Conservation (phyloP, 371 early-diverging fungal genomes). For the Mortierella sp. region DNA sequence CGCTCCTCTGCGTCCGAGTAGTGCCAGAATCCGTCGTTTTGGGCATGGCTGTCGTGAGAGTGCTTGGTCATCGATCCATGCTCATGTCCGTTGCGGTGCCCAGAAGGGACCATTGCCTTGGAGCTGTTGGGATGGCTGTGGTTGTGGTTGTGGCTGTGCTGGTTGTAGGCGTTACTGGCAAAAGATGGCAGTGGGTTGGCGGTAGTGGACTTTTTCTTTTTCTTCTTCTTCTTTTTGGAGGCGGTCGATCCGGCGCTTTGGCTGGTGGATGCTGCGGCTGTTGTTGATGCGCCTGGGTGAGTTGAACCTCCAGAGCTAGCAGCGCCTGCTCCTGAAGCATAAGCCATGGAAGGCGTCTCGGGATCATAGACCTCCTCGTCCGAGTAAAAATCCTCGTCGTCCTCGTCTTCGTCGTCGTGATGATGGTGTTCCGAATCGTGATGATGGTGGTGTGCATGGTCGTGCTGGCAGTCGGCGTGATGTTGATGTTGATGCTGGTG, state of each 20-base stretch:
- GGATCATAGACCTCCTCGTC: conserved; percentile 63
- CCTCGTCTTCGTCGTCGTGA: conserved; percentile 56
- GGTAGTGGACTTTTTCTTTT: conserved; percentile 60
- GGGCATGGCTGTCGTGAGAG: conserved; percentile 41
- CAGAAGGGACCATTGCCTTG: conserved; percentile 30
- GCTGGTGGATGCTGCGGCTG: conserved; percentile 17
- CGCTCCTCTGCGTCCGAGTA: conserved; percentile 85
- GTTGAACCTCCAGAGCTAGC: conserved; percentile 17
- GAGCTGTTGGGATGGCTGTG: conserved; percentile 30
- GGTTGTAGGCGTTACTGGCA: conserved; percentile 9
- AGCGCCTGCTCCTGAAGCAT: conserved; percentile 27
- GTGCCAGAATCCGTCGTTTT: conserved; percentile 79
- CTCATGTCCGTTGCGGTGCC: conserved; percentile 48
- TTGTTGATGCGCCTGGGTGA: conserved; percentile 20
- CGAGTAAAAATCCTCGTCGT: conserved; percentile 59
- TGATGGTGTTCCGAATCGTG: conserved; percentile 37
- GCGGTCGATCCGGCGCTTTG: conserved; percentile 28
- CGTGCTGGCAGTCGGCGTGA: conserved; percentile 46
- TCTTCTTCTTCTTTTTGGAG: conserved; percentile 65
- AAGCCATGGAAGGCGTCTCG: conserved; percentile 43
- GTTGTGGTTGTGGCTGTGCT: conserved; percentile 22
- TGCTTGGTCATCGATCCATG: conserved; percentile 44
- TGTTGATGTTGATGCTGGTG: conserved; percentile 26
- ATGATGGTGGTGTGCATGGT: conserved; percentile 40
- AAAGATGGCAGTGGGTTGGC: conserved; percentile 12